Conservation (phyloP, 805 yeast genomes). For the Yarrowia sp. region DNA sequence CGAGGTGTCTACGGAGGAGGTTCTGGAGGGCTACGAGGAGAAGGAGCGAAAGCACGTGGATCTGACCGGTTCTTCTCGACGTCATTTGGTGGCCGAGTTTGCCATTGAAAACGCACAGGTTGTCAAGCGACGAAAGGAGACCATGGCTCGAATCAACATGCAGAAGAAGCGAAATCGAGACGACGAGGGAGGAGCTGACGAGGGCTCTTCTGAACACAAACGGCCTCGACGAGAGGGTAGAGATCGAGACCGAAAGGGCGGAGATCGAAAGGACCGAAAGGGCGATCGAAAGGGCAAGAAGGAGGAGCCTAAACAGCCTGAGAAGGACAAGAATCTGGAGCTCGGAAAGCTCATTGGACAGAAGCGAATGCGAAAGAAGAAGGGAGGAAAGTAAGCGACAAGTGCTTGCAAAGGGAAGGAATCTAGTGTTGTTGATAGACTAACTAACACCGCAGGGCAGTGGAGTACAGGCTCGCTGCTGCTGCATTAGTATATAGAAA, state of each 20-base stretch:
- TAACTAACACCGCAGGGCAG: not conserved
- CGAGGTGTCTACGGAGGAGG: slow-evolving; percentile 68
- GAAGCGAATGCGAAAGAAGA: slow-evolving; percentile 37
- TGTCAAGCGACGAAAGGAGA: slow-evolving; percentile 80
- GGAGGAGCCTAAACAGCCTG: not conserved
- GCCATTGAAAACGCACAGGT: slow-evolving; percentile 95
- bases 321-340: slow-evolving; percentile 29
- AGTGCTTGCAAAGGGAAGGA: no score
- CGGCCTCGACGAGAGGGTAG: slow-evolving; percentile 4
- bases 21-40: slow-evolving; percentile 38
- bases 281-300: not conserved
- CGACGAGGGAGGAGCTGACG: slow-evolving; percentile 25
- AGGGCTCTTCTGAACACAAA: not conserved
- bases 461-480: not conserved
- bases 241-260: slow-evolving; percentile 5
- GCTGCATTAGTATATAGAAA: not conserved
- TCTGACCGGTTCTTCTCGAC: slow-evolving; percentile 44
- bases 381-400: slow-evolving; percentile 5
- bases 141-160: slow-evolving; percentile 31
- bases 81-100: slow-evolving; percentile 88
- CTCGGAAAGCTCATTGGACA: slow-evolving; percentile 35
- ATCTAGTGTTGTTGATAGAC: not conserved
- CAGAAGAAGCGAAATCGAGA: slow-evolving; percentile 26
- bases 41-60: slow-evolving; percentile 30
- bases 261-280: slow-evolving; percentile 9